phyloP scores from a whole-genome alignment of 2,329 filamentous ascomycete species.

The Talaromyces sp. region DNA sequence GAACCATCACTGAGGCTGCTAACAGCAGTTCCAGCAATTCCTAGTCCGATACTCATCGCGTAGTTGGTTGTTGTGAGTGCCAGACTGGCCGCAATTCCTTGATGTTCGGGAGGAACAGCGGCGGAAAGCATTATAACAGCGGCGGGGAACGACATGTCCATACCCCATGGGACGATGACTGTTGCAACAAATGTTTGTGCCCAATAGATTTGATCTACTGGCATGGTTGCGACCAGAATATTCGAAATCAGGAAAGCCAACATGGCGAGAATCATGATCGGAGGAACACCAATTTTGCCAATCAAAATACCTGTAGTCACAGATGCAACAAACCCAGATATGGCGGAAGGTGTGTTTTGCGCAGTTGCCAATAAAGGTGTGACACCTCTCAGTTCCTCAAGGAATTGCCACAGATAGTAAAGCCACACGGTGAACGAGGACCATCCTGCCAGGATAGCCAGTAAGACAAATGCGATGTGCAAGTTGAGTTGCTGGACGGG shows the following conservation, averaged over 20 bases:
- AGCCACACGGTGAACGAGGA: slow-evolving; percentile 37
- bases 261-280: slow-evolving; percentile 26
- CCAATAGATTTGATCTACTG: slow-evolving; percentile 37
- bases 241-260: slow-evolving; percentile 24
- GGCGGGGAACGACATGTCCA: slow-evolving; percentile 61
- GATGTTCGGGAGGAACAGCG: slow-evolving; percentile 40
- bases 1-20: neutral
- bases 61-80: slow-evolving; percentile 65
- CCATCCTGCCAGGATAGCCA: slow-evolving; percentile 39
- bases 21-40: slow-evolving; percentile 59
- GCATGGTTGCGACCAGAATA: slow-evolving; percentile 32
- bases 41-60: slow-evolving; percentile 60
- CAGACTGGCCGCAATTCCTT: slow-evolving; percentile 51
- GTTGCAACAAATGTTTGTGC: slow-evolving; percentile 20
- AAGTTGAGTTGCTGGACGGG: slow-evolving; percentile 1
- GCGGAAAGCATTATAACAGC: slow-evolving; percentile 58
- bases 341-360: slow-evolving; percentile 23
- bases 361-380: slow-evolving; percentile 25
- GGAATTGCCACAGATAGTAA: slow-evolving; percentile 34
- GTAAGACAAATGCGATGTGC: slow-evolving; percentile 30
- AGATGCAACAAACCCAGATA: slow-evolving; percentile 26
- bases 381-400: slow-evolving; percentile 18
- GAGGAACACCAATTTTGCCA: slow-evolving; percentile 14
- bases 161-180: slow-evolving; percentile 17
- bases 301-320: slow-evolving; percentile 23